Conservation (phyloP, 2,329 filamentous ascomycete species). For the Ceratocystis lukuohia region DNA sequence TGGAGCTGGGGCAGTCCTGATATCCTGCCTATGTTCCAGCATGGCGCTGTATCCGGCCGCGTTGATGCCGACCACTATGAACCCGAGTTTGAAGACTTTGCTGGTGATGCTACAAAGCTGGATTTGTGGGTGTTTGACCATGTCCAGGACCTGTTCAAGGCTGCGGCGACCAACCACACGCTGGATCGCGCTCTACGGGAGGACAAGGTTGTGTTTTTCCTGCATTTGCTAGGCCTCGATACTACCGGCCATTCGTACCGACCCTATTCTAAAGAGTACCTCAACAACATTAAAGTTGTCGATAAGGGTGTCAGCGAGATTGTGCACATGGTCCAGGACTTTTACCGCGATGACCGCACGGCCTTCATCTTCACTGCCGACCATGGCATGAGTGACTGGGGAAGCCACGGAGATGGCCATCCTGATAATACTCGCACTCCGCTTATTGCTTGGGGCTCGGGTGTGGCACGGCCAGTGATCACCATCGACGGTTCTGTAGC, state of each 20-base stretch:
- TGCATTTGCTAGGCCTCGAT: conserved; percentile 84
- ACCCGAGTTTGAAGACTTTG: conserved; percentile 81
- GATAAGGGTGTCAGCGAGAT: conserved; percentile 82
- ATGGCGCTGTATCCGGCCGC: conserved; percentile 74
- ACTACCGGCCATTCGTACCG: conserved; percentile 76
- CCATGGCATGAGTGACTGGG: conserved; percentile 98
- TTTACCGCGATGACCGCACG: conserved; percentile 74
- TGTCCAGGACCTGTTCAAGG: conserved; percentile 73
- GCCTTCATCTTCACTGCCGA: conserved; percentile 96
- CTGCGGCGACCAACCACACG: conserved; percentile 64
- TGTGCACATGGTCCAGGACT: conserved; percentile 64
- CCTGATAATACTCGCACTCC: conserved; percentile 94
- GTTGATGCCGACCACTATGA: conserved; percentile 80
- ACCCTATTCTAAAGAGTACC: conserved; percentile 89
- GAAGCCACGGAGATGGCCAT: conserved; percentile 96
- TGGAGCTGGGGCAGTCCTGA: conserved; percentile 99
- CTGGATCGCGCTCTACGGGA: conserved; percentile 59
- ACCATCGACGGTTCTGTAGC: conserved; percentile 39
- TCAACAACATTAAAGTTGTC: conserved; percentile 88
- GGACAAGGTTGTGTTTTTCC: conserved; percentile 86
- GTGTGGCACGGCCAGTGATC: conserved; percentile 61
- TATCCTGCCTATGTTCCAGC: conserved; percentile 92
- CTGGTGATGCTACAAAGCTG: conserved; percentile 62
- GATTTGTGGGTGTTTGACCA: conserved; percentile 95
- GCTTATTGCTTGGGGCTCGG: conserved; percentile 84